These are phyloP conservation scores for Oemleria cerasiformis DNA, from an alignment of 306 rosid genomes.

Conservation along the genomic window DNA sequence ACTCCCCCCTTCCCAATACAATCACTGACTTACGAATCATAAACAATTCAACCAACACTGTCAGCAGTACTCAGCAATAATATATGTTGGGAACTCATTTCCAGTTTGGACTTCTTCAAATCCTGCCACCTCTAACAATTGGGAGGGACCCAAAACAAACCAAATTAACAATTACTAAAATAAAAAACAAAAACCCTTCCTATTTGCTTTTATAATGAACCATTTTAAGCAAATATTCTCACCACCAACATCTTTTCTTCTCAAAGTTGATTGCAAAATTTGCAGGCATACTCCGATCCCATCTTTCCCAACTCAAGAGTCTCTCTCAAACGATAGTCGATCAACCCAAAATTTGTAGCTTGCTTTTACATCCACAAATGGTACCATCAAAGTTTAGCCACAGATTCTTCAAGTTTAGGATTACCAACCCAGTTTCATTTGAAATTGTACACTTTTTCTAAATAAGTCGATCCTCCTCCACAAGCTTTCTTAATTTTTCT, in stretches of 20 bases:
- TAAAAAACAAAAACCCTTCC: background rate
- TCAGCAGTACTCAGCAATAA: background rate
- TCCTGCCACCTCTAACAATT: conserved; percentile 6
- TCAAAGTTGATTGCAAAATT: background rate
- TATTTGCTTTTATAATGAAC: conserved; percentile 3
- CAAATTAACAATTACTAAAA: background rate
- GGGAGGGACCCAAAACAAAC: conserved; percentile 4
- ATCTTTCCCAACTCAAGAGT: conserved; percentile 13
- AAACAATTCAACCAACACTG: background rate
- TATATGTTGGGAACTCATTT: background rate
- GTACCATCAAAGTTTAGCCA: conserved; percentile 41
- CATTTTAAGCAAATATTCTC: background rate
- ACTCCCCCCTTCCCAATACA: conserved; percentile 2
- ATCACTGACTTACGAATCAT: background rate
- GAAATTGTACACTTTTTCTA: conserved; percentile 10
- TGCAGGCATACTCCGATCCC: background rate
- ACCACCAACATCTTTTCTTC: background rate
- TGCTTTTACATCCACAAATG: conserved; percentile 49
- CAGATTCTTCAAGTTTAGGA: conserved; percentile 58
- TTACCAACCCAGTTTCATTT: conserved; percentile 31
- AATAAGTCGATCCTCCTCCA: conserved; percentile 32
- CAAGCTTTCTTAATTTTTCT: background rate
- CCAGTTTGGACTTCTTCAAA: conserved; percentile 17
- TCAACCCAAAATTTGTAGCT: conserved; percentile 9
- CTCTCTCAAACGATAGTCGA: conserved; percentile 9